Percentiles rank a stretch among this genome's conserved stretches.
phyloP scores from a whole-genome alignment of 75 land plant genomes.

The Adiantum capillusveneris region DNA sequence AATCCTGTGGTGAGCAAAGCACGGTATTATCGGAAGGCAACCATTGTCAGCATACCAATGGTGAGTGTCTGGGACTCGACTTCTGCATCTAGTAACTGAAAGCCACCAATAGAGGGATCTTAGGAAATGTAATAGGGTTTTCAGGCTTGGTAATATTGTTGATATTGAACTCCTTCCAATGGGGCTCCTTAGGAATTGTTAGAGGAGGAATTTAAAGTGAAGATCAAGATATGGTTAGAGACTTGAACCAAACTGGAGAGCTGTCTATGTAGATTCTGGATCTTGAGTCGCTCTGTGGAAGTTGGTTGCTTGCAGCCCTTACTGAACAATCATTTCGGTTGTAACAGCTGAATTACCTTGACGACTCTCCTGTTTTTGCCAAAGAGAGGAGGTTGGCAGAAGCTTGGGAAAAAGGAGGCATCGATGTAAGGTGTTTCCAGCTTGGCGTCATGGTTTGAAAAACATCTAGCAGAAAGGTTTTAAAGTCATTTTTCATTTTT shows the following conservation, averaged over 20 bases:
- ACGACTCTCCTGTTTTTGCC: conserved; percentile 35
- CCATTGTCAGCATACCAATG: conserved; percentile 22
- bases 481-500: too few relatives aligned
- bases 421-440: conserved; percentile 16
- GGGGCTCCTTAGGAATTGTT: too few relatives aligned
- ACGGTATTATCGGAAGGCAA: conserved; percentile 23
- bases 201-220: too few relatives aligned
- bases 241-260: not conserved
- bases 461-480: too few relatives aligned
- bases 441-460: not conserved
- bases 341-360: conserved; percentile 27
- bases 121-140: too few relatives aligned
- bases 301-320: not conserved
- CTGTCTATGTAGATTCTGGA: not conserved
- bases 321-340: not conserved
- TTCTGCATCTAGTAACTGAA: too few relatives aligned
- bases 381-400: conserved; percentile 31
- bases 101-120: too few relatives aligned
- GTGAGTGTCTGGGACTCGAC: conserved; percentile 11
- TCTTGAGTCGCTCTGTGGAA: not conserved
- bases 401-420: conserved; percentile 27
- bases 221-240: too few relatives aligned
- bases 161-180: too few relatives aligned
- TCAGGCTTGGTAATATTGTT: too few relatives aligned
- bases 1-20: conserved; percentile 20